Evolutionary conservation across 768 basidiomycete species (phyloP).

Genomic region (Lyophyllum decastes): DNA sequence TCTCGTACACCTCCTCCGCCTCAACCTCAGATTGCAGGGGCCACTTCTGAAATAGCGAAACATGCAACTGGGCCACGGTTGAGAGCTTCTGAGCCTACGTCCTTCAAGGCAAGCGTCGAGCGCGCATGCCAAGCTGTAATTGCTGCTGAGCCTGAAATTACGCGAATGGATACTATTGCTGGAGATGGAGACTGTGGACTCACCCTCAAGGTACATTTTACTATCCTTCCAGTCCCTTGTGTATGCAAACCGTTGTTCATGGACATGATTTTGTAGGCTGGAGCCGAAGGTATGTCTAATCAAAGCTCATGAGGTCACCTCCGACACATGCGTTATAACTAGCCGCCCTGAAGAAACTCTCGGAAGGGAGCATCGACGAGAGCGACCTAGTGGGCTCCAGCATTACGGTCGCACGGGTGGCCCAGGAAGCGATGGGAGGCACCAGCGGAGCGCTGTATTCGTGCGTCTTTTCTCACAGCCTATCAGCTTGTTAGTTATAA

Average conservation of each 20-base stretch:
- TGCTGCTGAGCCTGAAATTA: conserved; percentile 85
- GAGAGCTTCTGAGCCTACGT: conserved; percentile 39
- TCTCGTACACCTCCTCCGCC: conserved; percentile 42
- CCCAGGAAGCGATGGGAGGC: conserved; percentile 88
- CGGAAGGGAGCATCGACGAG: conserved; percentile 57
- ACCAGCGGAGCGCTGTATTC: conserved; percentile 92
- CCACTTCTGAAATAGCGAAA: conserved; percentile 10
- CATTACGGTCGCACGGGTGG: conserved; percentile 68
- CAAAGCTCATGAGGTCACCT: not conserved
- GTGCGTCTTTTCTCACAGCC: conserved; percentile 43
- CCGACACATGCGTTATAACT: not conserved
- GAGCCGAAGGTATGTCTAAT: conserved; percentile 58
- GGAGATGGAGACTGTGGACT: conserved; percentile 80
- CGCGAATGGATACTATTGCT: conserved; percentile 85
- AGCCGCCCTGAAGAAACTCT: conserved; percentile 65
- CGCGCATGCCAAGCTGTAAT: conserved; percentile 69
- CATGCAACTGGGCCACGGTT: conserved; percentile 18
- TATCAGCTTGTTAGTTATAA: not conserved
- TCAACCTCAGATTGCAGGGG: conserved; percentile 15
- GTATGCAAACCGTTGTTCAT: not conserved
- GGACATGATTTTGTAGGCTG: conserved; percentile 44
- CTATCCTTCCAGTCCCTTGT: too few species aligned
- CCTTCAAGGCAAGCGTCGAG: conserved; percentile 56
- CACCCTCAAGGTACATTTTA: conserved; percentile 42
- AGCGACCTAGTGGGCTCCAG: conserved; percentile 65